Evolutionary conservation across 2,329 filamentous ascomycete genomes (phyloP), one percentile per base, ranked within the genome.

Genomic region (Lachnellula occidentalis): DNA sequence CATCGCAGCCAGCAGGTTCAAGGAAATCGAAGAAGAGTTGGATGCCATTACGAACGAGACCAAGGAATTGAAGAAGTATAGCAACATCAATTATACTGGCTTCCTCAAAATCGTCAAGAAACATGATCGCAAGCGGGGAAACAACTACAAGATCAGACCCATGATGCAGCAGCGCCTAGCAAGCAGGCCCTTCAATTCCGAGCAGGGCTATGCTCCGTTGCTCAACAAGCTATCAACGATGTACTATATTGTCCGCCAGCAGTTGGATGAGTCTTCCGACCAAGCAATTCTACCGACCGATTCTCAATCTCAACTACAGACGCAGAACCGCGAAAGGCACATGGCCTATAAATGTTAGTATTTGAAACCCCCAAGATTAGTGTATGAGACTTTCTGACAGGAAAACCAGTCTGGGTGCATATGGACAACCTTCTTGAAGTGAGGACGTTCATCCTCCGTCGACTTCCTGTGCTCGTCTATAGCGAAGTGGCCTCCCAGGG

Each of bases 101-200:
- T 96, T 97, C 73, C 81, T 96, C 69, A 99, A 99, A 78, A 95
- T 95, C 47, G 91, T 91, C 54, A 99, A 99, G 83, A 99, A 99
- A 76, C 94, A 99, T 73, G 94, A 99, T 73, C 88, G 94, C 62
- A 95, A 92, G 75, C 82, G 92, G 62, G 92, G 92, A 53, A 80
- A 85, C 61, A 81, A 85, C 51, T 97, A 97, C 76, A 90, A 87
- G 70, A 88, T 97, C 63, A 85, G 90, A 22, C 92, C 94, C 27
- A 85, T 97, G 76, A 85, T 97, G 73, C 89, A 96, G 74, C 87
- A 96, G 65, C 88, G 89, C 65, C 75, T 99, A 66, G 84, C 89
- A n/a, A 84, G 90, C 61, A 79, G 92, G 58, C 91, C 92, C 12
- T 95, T 99, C 78, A 96, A 97, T 74, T 92, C 90, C 55, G 94